phyloP scores from a whole-genome alignment of 2,329 filamentous ascomycete species.

The Aureobasidium leucospermi region DNA sequence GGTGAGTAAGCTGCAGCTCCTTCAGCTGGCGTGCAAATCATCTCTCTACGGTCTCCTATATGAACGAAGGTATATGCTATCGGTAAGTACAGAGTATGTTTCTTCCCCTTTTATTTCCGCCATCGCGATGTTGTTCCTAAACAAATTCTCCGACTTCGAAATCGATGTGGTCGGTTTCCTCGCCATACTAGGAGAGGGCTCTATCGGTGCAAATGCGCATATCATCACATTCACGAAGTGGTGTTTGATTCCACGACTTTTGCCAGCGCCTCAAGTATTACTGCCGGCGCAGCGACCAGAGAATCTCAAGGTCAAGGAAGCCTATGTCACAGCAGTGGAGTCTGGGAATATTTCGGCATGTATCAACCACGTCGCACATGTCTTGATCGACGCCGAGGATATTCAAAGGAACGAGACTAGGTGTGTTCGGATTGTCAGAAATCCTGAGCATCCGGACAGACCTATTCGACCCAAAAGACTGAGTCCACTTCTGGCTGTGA shows the following conservation, averaged over 20 bases:
- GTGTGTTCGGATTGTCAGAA: neutral
- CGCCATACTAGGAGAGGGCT: slow-evolving; percentile 47
- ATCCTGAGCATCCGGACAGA: slow-evolving; percentile 11
- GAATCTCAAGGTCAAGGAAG: slow-evolving; percentile 34
- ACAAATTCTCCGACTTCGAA: slow-evolving; percentile 35
- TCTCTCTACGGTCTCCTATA: no score
- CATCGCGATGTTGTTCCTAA: slow-evolving; percentile 3
- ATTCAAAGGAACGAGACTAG: neutral
- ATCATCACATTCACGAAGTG: slow-evolving; percentile 43
- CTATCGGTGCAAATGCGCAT: slow-evolving; percentile 43
- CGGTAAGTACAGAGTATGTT: no score
- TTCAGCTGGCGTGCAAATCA: no score
- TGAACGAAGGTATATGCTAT: no score
- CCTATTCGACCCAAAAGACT: slow-evolving; percentile 37
- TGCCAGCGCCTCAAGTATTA: slow-evolving; percentile 45
- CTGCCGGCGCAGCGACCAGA: slow-evolving; percentile 38
- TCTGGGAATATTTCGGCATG: slow-evolving; percentile 41
- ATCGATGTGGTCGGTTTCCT: slow-evolving; percentile 51
- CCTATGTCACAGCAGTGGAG: slow-evolving; percentile 38
- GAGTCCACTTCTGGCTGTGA: slow-evolving; percentile 40
- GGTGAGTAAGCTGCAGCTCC: no score
- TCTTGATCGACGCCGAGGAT: slow-evolving; percentile 33
- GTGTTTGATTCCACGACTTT: slow-evolving; percentile 42
- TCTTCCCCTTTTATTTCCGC: neutral
- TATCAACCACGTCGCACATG: slow-evolving; percentile 43